Evolutionary conservation across 176 grass and related monocot species (phyloP), one percentile per base, ranked within the genome.

Genomic region (Canna indica): DNA sequence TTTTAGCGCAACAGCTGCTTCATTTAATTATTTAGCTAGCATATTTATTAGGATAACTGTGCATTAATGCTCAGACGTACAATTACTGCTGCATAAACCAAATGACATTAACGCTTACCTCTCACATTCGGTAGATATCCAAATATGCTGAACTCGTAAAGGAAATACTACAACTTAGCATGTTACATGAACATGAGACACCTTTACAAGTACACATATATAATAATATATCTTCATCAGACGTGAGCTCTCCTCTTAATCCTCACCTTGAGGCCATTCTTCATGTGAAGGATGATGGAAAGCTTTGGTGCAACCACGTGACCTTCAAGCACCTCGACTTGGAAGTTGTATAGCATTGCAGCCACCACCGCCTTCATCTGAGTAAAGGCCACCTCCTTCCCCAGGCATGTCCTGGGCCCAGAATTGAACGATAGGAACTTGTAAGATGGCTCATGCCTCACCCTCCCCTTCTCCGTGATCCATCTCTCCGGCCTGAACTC

Each of bases 301-400:
- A 44, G 65, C 38, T 68, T 68, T 0, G 65, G 65, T 36, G 44
- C 59, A 5, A 33, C 59, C 15, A 7, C 29, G 17, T 62, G 29
- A 0, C 28, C 59, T 16, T 73, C 32, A 8, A 73, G 31, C 50
- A 58, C 20, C 50, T 73, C 70, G 11, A 73, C 4, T 22, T 3
- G 15, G 70, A 73, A 73, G 9, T 20, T 73, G 7, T 73, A 48
- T 12, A 58, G 7, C 33, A 73, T 2, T 16, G 45, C 33, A 31
- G 50, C 70, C 34, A n/a, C 70, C 6, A 31, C 31, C 32, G 50
- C 18, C 70, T 73, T 73, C 70, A 73, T 73, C 70, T 73, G 70
- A 1, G 48, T 57, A 32, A 54, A 58, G 22, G 70, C 70, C 48
- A 72, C 47, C 48, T 72, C 70, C 48, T 72, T 72, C 70, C 70